A percentile compares a stretch with the other conserved stretches of the same genome.
phyloP scores from a whole-genome alignment of 495 filamentous ascomycete genomes.

The Lepraria neglecta region DNA sequence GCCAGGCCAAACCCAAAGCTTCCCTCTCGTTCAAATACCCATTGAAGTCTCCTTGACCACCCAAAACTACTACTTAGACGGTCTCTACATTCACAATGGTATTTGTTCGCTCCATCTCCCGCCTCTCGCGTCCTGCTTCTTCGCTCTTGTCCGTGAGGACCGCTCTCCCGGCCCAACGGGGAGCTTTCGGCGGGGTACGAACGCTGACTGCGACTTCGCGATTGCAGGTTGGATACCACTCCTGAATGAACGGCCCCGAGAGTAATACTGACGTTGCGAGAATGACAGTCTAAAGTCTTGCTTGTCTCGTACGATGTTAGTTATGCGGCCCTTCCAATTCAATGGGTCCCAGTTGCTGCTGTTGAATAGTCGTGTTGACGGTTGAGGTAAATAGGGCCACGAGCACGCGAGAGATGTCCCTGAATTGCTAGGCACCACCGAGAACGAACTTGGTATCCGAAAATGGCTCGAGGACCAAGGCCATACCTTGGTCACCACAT shows the following conservation, averaged over 20 bases:
- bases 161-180: conserved; percentile 27
- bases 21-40: too few species aligned
- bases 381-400: conserved; percentile 45
- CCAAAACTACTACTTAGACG: not conserved
- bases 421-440: conserved; percentile 82
- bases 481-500: conserved; percentile 93
- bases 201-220: conserved; percentile 35
- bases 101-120: conserved; percentile 57
- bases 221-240: conserved; percentile 25
- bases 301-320: conserved; percentile 72
- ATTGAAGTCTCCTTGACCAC: too few species aligned
- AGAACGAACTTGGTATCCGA: conserved; percentile 94
- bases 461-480: conserved; percentile 95
- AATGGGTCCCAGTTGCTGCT: not conserved
- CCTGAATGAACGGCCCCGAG: conserved; percentile 1
- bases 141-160: conserved; percentile 44
- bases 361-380: not conserved
- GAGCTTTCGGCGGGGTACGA: conserved; percentile 37
- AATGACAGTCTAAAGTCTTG: conserved; percentile 66
- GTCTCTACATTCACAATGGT: conserved; percentile 52
- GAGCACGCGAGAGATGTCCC: conserved; percentile 72
- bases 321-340: conserved; percentile 14
- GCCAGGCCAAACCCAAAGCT: too few species aligned
- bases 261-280: conserved; percentile 48
- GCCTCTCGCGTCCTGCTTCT: conserved; percentile 53